Evolutionary conservation across 1,284 basidiomycete species (phyloP).

Genomic region (Cerrena zonata): DNA sequence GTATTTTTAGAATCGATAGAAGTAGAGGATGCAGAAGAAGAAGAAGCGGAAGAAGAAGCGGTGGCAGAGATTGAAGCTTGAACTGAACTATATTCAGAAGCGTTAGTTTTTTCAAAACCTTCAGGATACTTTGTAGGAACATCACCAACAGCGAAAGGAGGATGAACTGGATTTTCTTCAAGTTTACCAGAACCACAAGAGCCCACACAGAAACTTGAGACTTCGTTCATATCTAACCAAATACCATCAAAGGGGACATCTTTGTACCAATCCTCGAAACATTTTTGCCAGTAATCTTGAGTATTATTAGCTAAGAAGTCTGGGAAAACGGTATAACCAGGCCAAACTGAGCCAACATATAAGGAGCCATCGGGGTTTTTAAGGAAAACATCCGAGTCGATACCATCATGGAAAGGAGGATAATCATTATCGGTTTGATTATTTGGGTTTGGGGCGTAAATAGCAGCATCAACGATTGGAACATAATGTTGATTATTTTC

Average conservation of each 20-base stretch:
- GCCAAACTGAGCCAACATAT: conserved; percentile 66
- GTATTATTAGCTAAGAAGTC: conserved; percentile 66
- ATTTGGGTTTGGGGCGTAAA: conserved; percentile 30
- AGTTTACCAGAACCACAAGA: conserved; percentile 58
- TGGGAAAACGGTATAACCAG: conserved; percentile 56
- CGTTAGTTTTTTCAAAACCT: conserved; percentile 38
- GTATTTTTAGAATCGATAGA: conserved; percentile 69
- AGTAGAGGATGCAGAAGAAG: conserved; percentile 60
- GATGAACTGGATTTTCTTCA: conserved; percentile 40
- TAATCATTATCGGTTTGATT: conserved; percentile 32
- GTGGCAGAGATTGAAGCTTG: conserved; percentile 8
- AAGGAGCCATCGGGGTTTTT: conserved; percentile 62
- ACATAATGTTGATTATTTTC: conserved; percentile 33
- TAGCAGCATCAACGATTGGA: conserved; percentile 34
- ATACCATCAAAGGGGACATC: conserved; percentile 62
- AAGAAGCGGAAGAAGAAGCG: conserved; percentile 52
- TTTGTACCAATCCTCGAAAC: conserved; percentile 48
- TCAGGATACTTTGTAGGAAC: conserved; percentile 52
- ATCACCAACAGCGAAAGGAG: conserved; percentile 49
- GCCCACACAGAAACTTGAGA: conserved; percentile 56
- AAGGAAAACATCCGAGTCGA: conserved; percentile 48
- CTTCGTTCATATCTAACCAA: conserved; percentile 77
- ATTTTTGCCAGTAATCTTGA: conserved; percentile 28
- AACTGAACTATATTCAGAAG: neutral
- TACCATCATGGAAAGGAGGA: neutral